Evolutionary conservation across 805 yeast genomes (phyloP), one percentile per base, ranked within the genome.

Genomic region (Kodamaea fukazawae): DNA sequence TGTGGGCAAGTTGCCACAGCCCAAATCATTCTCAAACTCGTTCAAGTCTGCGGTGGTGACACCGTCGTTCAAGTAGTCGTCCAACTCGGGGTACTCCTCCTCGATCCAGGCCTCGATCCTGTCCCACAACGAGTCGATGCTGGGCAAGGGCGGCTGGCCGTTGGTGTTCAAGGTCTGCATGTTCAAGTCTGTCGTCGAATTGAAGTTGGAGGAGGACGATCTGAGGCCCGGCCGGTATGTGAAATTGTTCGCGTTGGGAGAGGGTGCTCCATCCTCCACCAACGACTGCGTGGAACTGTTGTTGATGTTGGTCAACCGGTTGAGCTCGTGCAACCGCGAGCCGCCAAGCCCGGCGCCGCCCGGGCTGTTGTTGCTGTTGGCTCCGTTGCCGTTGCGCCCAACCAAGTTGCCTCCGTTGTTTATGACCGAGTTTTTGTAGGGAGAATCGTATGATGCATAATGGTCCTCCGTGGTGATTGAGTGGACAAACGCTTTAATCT

Each of bases 381-480:
- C 53, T 4, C 43, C 45, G 28, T 16, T 31, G 3, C 36, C 29
- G 25, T 18, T 32, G 14, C 30, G 25, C 8, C 44, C 49, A 8
- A 39, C 46, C 10, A 36, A 31, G 32, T 36, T 38, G 12, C 37
- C 25, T 13, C 39, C 34, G 22, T 29, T 29, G 14, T 38, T 36
- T 36, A 41, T 53, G 15, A 50, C 50, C 7, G 61, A 49, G 38
- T 55, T 53, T 36, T 50, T 55, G 38, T 58, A 58, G 3, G 66
- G 62, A 12, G 65, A 63, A 9, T 70, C 78, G 44, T 72, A 77
- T 29, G 75, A 70, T 15, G 83, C 83, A 52, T 77, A 77, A 51
- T 77, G 82, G 47, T 77, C 83, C 6, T 71, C 73, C 3, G 83
- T 77, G 6, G 81, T 76, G 29, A 77, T 67, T 18, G 79, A 73